phyloP scores from a whole-genome alignment of 2,329 filamentous ascomycete genomes.

The Fusarium albosuccineum region DNA sequence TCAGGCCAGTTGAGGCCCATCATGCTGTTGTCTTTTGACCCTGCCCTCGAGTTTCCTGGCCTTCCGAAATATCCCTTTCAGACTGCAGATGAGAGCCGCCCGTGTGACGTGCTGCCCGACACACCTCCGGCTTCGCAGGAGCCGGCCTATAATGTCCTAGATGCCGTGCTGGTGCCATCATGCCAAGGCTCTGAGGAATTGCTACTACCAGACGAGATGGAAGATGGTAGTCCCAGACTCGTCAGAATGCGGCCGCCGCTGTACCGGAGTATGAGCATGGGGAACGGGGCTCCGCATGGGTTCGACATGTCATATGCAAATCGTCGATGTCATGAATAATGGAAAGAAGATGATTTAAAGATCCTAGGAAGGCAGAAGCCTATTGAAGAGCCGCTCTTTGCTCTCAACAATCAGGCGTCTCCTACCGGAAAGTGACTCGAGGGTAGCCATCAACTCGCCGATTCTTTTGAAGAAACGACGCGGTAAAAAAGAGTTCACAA shows the following conservation, averaged over 20 bases:
- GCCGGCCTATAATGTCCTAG: background rate
- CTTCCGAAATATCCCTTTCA: conserved; percentile 26
- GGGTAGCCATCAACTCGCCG: no score
- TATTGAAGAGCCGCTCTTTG: no score
- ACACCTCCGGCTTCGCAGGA: background rate
- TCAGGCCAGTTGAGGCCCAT: conserved; percentile 35
- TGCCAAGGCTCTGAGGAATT: conserved; percentile 7
- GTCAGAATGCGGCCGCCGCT: conserved; percentile 20
- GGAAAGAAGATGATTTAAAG: no score
- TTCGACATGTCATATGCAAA: conserved; percentile 32
- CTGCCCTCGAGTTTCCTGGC: conserved; percentile 41
- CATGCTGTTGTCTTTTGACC: conserved; percentile 49
- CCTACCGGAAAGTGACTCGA: no score
- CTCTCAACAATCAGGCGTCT: no score
- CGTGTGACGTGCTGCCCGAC: background rate
- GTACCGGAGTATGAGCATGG: conserved; percentile 35
- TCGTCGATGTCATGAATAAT: no score
- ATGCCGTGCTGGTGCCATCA: background rate
- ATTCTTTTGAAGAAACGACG: no score
- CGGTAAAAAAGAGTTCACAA: no score
- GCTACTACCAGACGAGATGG: background rate
- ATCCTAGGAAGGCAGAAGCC: no score
- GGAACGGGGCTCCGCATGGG: conserved; percentile 34
- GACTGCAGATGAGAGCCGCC: background rate
- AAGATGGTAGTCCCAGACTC: background rate